Evolutionary conservation across 2,329 filamentous ascomycete genomes (phyloP).

Genomic region (Fusarium goolgardi): DNA sequence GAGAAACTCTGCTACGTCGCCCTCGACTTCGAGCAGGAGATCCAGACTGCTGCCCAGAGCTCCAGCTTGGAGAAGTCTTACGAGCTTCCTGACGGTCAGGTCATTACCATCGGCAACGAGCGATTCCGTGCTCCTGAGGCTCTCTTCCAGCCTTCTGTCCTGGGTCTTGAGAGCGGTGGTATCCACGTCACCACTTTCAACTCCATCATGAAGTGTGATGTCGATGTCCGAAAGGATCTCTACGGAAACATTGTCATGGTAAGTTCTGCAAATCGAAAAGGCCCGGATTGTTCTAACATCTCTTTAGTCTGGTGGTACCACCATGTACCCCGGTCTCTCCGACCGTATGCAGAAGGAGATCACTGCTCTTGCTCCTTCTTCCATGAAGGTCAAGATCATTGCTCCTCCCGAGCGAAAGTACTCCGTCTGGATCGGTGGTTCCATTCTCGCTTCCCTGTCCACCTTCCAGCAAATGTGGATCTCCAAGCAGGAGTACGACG

Average conservation of each 20-base stretch:
- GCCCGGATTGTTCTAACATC: slow-evolving; percentile 48
- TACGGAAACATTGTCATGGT: slow-evolving; percentile 99
- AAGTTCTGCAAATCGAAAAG: slow-evolving; percentile 57
- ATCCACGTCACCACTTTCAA: slow-evolving; percentile 99
- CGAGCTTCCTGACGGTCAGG: slow-evolving; percentile 98
- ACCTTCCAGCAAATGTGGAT: slow-evolving; percentile 99
- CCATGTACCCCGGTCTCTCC: slow-evolving; percentile 99
- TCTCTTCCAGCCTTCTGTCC: slow-evolving; percentile 98
- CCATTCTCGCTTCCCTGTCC: slow-evolving; percentile 98
- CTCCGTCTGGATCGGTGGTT: slow-evolving; percentile 99
- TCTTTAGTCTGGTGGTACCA: slow-evolving; percentile 95
- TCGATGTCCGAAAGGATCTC: slow-evolving; percentile 99
- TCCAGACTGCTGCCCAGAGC: slow-evolving; percentile 99
- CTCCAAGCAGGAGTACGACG: slow-evolving; percentile 99
- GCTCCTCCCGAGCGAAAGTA: slow-evolving; percentile 99
- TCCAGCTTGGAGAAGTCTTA: slow-evolving; percentile 99
- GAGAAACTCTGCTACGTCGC: slow-evolving; percentile 99
- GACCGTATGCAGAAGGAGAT: slow-evolving; percentile 99
- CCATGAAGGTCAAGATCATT: slow-evolving; percentile 99
- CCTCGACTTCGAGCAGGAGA: slow-evolving; percentile 99
- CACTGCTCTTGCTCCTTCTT: slow-evolving; percentile 97
- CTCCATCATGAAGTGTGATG: slow-evolving; percentile 99
- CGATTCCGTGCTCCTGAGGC: slow-evolving; percentile 99
- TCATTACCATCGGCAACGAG: slow-evolving; percentile 99
- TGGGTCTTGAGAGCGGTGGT: slow-evolving; percentile 98